Base-by-base conservation (phyloP, 805 yeast species). In the Myxozyma nipponensis region DNA sequence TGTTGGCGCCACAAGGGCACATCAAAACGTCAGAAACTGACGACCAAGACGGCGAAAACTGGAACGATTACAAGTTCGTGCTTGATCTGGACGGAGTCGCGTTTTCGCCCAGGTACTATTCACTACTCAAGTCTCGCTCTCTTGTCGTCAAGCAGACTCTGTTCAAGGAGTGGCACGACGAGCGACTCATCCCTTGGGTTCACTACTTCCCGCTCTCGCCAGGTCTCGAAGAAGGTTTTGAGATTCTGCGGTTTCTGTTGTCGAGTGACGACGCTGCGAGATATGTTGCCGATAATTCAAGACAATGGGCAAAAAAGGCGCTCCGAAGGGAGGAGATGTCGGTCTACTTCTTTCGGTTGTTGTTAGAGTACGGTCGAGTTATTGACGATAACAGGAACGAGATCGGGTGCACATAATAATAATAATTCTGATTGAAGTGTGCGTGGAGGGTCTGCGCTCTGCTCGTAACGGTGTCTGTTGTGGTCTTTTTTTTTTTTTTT, bases 121-220 rank as follows among this genome's bases (percentile, higher is more conserved):
- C 62, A 15, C 52, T 60, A 32, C 42, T 60, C 35, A 25, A 38
- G 18, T 51, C 59, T n/a, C 44, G 47, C 10, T 54, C 62, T 10
- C 36, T 49, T 13, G 60, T 55, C 4, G 39, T 60, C 18, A 60
- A 60, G 46, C 58, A 56, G 38, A 57, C 61, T 1, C 35, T 60
- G 4, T 50, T 60, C 39, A 26, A 49, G 17, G 63, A 60, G 44
- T 60, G 63, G 63, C 63, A 60, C 34, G 62, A 57, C 26, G 53
- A 48, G 17, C 43, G 63, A 4, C 36, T 60, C 6, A 26, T 46
- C 4, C 63, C 63, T 5, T 60, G 63, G 63, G 55, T 57, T 4
- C 63, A 60, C 30, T 60, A 54, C 40, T 40, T 60, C 25, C 63
- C 63, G 6, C 40, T 60, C 4, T 55, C 58, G 23, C 23, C 50